phyloP scores from a whole-genome alignment of 345 rosid species.

The Ceriops decandra region DNA sequence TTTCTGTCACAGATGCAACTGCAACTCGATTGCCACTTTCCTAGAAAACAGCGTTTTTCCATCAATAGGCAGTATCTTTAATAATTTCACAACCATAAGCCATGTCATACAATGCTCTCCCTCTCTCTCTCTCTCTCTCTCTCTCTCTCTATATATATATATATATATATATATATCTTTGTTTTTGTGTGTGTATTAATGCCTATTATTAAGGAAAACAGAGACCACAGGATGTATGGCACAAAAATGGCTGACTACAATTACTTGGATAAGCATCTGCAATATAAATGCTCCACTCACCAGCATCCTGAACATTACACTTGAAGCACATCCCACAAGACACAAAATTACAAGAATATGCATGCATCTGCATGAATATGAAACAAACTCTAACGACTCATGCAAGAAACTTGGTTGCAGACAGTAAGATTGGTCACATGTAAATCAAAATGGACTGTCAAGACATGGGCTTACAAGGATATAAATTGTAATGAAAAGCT shows the following conservation, averaged over 20 bases:
- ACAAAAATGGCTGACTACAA: neutral
- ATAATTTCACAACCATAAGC: too few species aligned
- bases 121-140: too few species aligned
- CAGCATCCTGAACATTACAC: neutral
- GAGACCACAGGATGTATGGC: too few species aligned
- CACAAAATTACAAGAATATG: constrained; percentile 6
- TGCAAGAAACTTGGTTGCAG: neutral
- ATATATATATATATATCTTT: too few species aligned
- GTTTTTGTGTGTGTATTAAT: too few species aligned
- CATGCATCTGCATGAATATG: neutral
- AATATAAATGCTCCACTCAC: neutral
- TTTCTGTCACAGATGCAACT: constrained; percentile 43
- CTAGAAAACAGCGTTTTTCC: constrained; percentile 28
- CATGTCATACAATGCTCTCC: too few species aligned
- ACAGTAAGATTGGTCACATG: too few species aligned
- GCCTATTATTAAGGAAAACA: too few species aligned
- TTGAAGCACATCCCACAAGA: neutral
- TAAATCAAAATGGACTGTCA: too few species aligned
- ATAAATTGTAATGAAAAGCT: too few species aligned
- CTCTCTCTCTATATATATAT: too few species aligned
- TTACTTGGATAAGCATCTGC: neutral
- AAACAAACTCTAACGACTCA: neutral
- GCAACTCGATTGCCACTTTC: constrained; percentile 60
- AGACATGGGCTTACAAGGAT: too few species aligned
- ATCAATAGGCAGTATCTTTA: constrained; percentile 1